Conservation (phyloP, 2,329 filamentous ascomycete species). For the Lecanicillium sp. region DNA sequence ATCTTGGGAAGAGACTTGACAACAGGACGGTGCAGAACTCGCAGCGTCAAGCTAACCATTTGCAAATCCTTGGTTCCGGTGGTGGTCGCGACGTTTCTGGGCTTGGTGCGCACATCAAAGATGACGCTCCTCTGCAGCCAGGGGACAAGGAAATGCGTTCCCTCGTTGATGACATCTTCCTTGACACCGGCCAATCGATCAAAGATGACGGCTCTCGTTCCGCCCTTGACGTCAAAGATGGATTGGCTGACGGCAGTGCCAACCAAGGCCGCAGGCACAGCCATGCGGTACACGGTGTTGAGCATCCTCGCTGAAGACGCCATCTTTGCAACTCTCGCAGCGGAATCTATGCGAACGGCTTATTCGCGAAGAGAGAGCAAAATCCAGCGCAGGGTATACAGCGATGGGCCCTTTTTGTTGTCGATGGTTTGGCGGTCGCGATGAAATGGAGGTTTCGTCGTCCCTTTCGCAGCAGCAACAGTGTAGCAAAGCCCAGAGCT, state of each 20-base stretch:
- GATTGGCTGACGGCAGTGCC: conserved; percentile 64
- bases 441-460: conserved; percentile 1
- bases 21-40: conserved; percentile 90
- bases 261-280: conserved; percentile 65
- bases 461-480: not conserved
- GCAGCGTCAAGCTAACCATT: conserved; percentile 97
- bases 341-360: not conserved
- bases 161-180: conserved; percentile 87
- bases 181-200: conserved; percentile 88
- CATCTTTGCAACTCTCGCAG: conserved; percentile 28
- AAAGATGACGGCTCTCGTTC: conserved; percentile 94
- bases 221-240: conserved; percentile 95
- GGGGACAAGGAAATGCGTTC: conserved; percentile 91
- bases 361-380: not conserved
- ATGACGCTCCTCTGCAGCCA: conserved; percentile 93
- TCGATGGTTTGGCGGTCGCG: conserved; percentile 1
- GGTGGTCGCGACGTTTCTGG: conserved; percentile 92
- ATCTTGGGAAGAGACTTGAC: conserved; percentile 92
- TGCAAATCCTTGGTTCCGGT: conserved; percentile 98
- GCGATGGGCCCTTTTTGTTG: not conserved
- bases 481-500: not conserved
- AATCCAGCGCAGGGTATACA: too few species aligned
- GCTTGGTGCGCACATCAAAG: conserved; percentile 96
- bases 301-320: conserved; percentile 50
- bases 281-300: conserved; percentile 55